A percentile compares a stretch with the other conserved stretches of the same genome.
These are phyloP conservation scores for Toxicodendron radicans DNA, from an alignment of 345 rosid species.

Conservation along the genomic window DNA sequence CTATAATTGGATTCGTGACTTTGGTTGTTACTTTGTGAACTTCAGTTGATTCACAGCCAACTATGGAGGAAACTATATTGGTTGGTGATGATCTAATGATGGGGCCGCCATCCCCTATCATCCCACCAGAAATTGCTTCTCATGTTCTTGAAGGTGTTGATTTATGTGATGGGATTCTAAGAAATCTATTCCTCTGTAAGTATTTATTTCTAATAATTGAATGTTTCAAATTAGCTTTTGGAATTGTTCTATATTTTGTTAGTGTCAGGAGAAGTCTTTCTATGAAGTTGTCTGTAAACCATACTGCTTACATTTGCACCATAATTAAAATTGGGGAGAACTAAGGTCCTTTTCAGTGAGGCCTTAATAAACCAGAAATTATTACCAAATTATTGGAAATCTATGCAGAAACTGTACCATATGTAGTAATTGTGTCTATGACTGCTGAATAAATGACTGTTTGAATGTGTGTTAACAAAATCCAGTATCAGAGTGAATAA, in stretches of 20 bases:
- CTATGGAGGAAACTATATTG: conserved; percentile 92
- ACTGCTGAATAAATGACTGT: neutral
- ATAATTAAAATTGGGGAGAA: neutral
- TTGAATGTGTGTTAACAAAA: neutral
- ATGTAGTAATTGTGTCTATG: neutral
- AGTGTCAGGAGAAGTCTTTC: neutral
- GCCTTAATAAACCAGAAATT: neutral
- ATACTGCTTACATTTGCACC: neutral
- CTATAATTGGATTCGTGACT: conserved; percentile 1
- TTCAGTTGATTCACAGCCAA: conserved; percentile 89
- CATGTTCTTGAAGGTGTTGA: conserved; percentile 88
- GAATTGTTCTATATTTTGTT: neutral
- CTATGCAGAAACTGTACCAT: neutral
- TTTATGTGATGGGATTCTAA: conserved; percentile 76
- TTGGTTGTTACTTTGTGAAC: conserved; percentile 18
- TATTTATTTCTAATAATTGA: conserved; percentile 7
- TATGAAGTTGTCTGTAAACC: neutral
- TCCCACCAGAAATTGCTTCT: conserved; percentile 88
- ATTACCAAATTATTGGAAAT: neutral
- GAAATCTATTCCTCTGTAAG: conserved; percentile 90
- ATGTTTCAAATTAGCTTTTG: neutral
- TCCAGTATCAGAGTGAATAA: neutral
- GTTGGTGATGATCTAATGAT: conserved; percentile 93
- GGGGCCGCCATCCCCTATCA: conserved; percentile 90
- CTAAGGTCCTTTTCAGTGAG: neutral